Evolutionary conservation across 768 basidiomycete genomes (phyloP).

Genomic region (Xerocomus brunneocitrinus): DNA sequence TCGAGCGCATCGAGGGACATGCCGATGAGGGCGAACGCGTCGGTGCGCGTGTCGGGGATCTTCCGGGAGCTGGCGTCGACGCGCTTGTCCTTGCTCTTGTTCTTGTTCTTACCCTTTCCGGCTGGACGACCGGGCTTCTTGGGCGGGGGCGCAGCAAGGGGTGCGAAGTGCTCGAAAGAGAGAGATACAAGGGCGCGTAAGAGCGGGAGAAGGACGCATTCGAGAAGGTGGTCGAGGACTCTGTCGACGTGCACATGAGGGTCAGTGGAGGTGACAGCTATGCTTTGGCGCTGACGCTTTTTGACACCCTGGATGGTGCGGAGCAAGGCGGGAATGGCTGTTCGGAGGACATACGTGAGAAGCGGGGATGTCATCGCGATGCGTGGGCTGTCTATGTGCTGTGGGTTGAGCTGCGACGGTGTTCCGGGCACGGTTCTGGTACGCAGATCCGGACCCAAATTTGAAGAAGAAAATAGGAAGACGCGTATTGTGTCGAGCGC

Average conservation of each 20-base stretch:
- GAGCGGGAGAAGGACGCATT: slow-evolving; percentile 18
- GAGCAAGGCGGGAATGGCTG: slow-evolving; percentile 17
- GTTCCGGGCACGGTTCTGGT: not conserved
- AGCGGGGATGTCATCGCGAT: slow-evolving; percentile 23
- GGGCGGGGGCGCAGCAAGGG: not conserved
- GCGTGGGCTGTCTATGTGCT: slow-evolving; percentile 14
- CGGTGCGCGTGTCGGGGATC: slow-evolving; percentile 16
- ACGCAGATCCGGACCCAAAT: not conserved
- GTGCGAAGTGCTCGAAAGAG: slow-evolving; percentile 16
- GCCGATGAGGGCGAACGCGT: slow-evolving; percentile 23
- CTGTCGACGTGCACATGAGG: slow-evolving; percentile 5
- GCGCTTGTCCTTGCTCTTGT: slow-evolving; percentile 1
- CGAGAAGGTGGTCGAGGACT: slow-evolving; percentile 17
- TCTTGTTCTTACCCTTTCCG: slow-evolving; percentile 4
- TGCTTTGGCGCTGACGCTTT: slow-evolving; percentile 8
- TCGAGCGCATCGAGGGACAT: slow-evolving; percentile 18
- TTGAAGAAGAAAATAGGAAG: slow-evolving; percentile 19
- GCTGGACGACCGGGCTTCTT: not conserved
- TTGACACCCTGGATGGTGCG: slow-evolving; percentile 2
- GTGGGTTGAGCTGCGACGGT: not conserved
- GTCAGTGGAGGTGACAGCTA: not conserved
- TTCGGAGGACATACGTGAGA: slow-evolving; percentile 20
- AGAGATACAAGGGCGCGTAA: slow-evolving; percentile 18
- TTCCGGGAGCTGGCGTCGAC: not conserved
- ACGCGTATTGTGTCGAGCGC: slow-evolving; percentile 13